Base-by-base conservation (phyloP, 208 protist genomes). In the Borovskyia barvae region DNA sequence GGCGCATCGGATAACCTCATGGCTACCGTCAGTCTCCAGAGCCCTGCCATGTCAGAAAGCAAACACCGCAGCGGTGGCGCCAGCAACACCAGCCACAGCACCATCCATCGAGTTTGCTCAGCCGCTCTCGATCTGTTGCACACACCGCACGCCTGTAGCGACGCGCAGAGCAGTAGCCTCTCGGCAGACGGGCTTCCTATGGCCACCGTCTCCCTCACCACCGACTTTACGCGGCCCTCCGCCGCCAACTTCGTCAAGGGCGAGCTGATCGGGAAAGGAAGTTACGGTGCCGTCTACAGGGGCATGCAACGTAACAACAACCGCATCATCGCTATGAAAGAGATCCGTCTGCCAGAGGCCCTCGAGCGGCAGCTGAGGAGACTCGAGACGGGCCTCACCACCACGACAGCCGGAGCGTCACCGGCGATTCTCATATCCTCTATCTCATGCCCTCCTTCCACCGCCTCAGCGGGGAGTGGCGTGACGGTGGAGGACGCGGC, bases 291-390 rank as follows among this genome's bases (percentile, higher is more conserved):
- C 47, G 89, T 95, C 6, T 95, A 85, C 64, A 75, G 87, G 39
- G 85, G 85, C 33, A 91, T 95, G 89, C 78, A 90, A 72, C 75
- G 63, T 49, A 85, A 83, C 48, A 95, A 86, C 14, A 95, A 95
- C 65, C 79, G 77, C 22, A 81, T 95, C 41, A 90, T 95, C 29
- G 86, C 85, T n/a, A 85, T 92, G 51, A 95, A 95, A 66, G 85
- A 95, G 62, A 89, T 95, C 37, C 25, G 64, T n/a, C 61, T 90
- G 46, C 49, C 55, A 24, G 61, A 48, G 5, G 35, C 41, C 0
- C 39, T 69, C 9, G 53, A 61, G 47, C 32, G n/a, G 33, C 17
- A 56, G 53, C 36, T 42, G 52, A 36, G 51, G 54, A 26, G 17
- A 17, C 20, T 40, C 15, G 19, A 33, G 19, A 43, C 37, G 22